Base-by-base conservation (phyloP, 148 eudicot species). In the Rhododendron griersonianum region DNA sequence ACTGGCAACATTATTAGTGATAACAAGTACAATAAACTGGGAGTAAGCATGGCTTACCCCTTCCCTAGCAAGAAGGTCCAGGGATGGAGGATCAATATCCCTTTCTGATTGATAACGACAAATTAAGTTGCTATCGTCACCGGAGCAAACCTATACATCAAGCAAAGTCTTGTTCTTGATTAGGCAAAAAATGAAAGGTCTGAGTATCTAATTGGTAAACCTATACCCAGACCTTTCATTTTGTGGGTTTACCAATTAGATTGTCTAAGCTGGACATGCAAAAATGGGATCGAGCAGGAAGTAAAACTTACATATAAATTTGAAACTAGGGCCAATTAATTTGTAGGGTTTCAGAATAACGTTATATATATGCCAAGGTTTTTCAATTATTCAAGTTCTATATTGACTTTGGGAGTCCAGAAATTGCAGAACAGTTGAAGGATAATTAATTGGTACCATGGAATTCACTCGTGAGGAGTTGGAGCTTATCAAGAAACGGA, bases 1-100 rank as follows among this genome's bases (percentile, higher is more conserved):
- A 11, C 1, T 35, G 9, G 37, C 53, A 51, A 33, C 76, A 28
- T 30, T 8, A 28, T 30, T 8, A 71, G 53, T 18, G n/a, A 77
- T 44, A 61, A 48, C 23, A 21, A 45, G 19, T 47, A 83, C 16
- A 47, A 21, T 10, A 83, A 18, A 47, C 48, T 51, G 55, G 44
- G 15, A 81, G 25, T 65, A 59, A 35, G 16, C 21, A 57, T 14
- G 41, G 86, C 98, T 91, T 92, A 96, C 99, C 88, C 99, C 99
- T 75, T 91, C 98, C 87, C 93, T 90, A n/a, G 98, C 99, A 89
- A 96, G 98, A 87, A 95, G 88, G 88, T 96, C 99, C 88, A 96
- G 78, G 76, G 99, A 96, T 81, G 98, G 98, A 81, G 99, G 99
- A 86, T 96, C 99, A 80, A 96, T 96, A 96, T 96, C 85, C 99